Base-by-base conservation (phyloP, 345 rosid genomes). In the Camelina neglecta region DNA sequence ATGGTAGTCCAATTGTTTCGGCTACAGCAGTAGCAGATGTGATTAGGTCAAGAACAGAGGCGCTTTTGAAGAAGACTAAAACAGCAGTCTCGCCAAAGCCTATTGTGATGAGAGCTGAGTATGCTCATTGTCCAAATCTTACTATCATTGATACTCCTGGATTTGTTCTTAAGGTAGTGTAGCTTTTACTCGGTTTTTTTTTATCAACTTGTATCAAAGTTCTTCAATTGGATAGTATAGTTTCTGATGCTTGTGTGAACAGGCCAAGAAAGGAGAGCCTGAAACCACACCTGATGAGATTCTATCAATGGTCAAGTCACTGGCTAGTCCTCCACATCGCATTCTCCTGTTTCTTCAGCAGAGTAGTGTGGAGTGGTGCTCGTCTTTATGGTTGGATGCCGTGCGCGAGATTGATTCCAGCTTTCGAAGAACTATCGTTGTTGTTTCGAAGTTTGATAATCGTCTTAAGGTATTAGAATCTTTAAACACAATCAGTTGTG, bases 221-320 rank as follows among this genome's bases (percentile, higher is more conserved):
- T n/a, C 48, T 41, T 66, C 4, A 1, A 1, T 39, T 65, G 24
- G 15, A 50, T 38, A 33, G 65, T 61, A 41, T 38, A 33, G 65
- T 61, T 61, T 73, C 5, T 67, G 7, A 66, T 1, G 0, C 42
- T 67, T 67, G 57, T 56, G 3, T 74, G 39, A 1, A 10, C 80
- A 94, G 98, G 97, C 97, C 5, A 95, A 89, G 83, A 92, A 90
- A 79, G 99, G 99, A 81, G 99, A 95, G 81, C 98, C 99, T 15
- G 99, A 90, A 56, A 90, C 69, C 24, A 95, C 98, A 0, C 99
- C 99, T 1, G 89, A 95, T 24, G 98, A 95, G 66, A 92, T 92
- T 75, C 84, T 95, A 39, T 88, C 93, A 0, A 95, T 95, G 99
- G 98, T 95, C 50, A 95, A 92, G 80, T 84, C 93, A 23, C 60